These are phyloP conservation scores for Aspergillus egyptiacus DNA, from an alignment of 495 filamentous ascomycete species.

Conservation along the genomic window DNA sequence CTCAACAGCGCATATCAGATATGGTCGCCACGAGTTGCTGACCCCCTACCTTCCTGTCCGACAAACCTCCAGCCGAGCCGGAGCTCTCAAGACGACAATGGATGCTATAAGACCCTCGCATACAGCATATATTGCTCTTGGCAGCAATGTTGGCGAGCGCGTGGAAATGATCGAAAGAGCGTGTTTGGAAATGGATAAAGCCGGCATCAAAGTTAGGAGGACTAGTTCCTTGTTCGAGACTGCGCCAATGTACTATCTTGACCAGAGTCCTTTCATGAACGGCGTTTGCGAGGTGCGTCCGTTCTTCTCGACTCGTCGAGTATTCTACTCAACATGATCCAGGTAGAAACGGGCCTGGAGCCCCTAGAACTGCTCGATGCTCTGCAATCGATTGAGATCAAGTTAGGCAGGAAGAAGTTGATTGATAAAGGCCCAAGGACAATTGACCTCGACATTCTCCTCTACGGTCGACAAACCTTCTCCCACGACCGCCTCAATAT, in stretches of 20 bases:
- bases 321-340: not conserved
- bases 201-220: conserved; percentile 64
- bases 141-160: conserved; percentile 89
- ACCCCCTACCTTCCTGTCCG: conserved; percentile 3
- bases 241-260: conserved; percentile 88
- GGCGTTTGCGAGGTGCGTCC: conserved; percentile 78
- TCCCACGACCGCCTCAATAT: conserved; percentile 67
- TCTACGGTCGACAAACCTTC: conserved; percentile 68
- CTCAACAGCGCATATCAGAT: not conserved
- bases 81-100: conserved; percentile 24
- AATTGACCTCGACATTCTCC: conserved; percentile 89
- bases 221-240: conserved; percentile 94
- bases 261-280: conserved; percentile 86
- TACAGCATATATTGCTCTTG: conserved; percentile 76
- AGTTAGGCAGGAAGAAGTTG: conserved; percentile 70
- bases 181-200: conserved; percentile 64
- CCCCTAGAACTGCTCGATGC: conserved; percentile 70
- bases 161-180: conserved; percentile 76
- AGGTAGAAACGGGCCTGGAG: conserved; percentile 76
- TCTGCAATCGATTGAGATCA: conserved; percentile 76
- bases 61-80: conserved; percentile 22
- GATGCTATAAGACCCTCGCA: conserved; percentile 28
- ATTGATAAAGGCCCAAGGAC: conserved; percentile 91
- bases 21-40: conserved; percentile 4
- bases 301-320: not conserved